Conservation (phyloP, 2,329 filamentous ascomycete species). For the Helminthosporium solani region DNA sequence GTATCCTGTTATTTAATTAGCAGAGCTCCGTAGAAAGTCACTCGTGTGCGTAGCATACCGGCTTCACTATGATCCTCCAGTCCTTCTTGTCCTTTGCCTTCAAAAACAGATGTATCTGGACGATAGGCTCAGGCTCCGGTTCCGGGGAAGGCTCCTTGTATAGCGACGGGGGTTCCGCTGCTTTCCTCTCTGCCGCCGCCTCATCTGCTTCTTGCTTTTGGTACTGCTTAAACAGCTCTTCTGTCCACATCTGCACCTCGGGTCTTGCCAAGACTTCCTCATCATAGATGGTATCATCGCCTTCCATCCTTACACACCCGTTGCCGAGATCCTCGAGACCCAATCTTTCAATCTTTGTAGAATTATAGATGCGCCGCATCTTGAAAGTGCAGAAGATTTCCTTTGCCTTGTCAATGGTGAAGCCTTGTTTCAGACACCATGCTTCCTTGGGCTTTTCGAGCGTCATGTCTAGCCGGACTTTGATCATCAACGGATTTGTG, state of each 20-base stretch:
- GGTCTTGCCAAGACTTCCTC: slow-evolving; percentile 56
- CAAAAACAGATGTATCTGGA: slow-evolving; percentile 50
- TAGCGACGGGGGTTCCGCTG: slow-evolving; percentile 34
- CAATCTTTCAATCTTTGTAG: slow-evolving; percentile 58
- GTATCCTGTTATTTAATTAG: slow-evolving; percentile 28
- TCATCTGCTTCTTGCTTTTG: slow-evolving; percentile 43
- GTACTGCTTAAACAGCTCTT: slow-evolving; percentile 58
- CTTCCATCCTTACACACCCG: slow-evolving; percentile 41
- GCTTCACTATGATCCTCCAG: slow-evolving; percentile 52
- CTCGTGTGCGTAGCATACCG: slow-evolving; percentile 38
- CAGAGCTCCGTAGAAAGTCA: not conserved
- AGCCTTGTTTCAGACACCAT: slow-evolving; percentile 67
- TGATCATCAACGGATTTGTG: slow-evolving; percentile 62
- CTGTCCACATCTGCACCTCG: slow-evolving; percentile 76
- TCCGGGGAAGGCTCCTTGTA: slow-evolving; percentile 18
- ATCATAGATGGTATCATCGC: slow-evolving; percentile 53
- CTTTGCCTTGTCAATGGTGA: slow-evolving; percentile 51
- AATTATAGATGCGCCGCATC: slow-evolving; percentile 68
- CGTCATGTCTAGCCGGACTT: slow-evolving; percentile 65
- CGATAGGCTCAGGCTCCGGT: slow-evolving; percentile 21
- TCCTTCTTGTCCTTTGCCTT: slow-evolving; percentile 54
- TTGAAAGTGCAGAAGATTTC: slow-evolving; percentile 79
- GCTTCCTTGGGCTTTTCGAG: slow-evolving; percentile 66
- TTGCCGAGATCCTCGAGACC: slow-evolving; percentile 52
- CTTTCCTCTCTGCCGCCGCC: slow-evolving; percentile 36